Conservation (phyloP, 768 basidiomycete genomes). For the Rhizopogon vulgaris region DNA sequence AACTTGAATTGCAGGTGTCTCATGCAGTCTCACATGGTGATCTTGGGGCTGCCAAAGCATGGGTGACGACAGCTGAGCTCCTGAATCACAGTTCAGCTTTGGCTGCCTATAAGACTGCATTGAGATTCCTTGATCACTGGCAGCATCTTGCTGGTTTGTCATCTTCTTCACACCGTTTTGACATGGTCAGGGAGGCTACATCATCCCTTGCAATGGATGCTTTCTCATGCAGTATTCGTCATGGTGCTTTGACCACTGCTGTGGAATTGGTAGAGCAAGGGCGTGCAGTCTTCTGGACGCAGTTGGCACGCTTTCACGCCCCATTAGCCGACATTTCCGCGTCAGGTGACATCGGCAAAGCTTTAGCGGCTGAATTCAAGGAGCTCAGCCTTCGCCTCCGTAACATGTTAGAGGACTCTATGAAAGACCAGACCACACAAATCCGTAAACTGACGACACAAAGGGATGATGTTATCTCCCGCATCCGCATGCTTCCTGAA, state of each 20-base stretch:
- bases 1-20: neutral
- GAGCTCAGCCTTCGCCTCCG: conserved; percentile 3
- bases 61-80: conserved; percentile 7
- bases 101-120: conserved; percentile 20
- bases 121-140: conserved; percentile 14
- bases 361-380: conserved; percentile 5
- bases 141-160: conserved; percentile 6
- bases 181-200: neutral
- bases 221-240: neutral
- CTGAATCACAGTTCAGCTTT: conserved; percentile 19
- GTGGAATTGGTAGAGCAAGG: neutral
- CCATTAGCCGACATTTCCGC: neutral
- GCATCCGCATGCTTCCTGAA: conserved; percentile 3
- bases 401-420: neutral
- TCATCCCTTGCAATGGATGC: neutral
- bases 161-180: neutral
- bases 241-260: neutral
- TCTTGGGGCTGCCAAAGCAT: conserved; percentile 6
- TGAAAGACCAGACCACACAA: neutral
- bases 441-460: neutral
- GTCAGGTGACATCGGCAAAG: neutral
- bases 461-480: conserved; percentile 3
- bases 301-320: neutral
- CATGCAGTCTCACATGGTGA: conserved; percentile 2
- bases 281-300: neutral